Conservation (phyloP, 2,329 filamentous ascomycete species). For the Myriosclerotinia duriaeana region DNA sequence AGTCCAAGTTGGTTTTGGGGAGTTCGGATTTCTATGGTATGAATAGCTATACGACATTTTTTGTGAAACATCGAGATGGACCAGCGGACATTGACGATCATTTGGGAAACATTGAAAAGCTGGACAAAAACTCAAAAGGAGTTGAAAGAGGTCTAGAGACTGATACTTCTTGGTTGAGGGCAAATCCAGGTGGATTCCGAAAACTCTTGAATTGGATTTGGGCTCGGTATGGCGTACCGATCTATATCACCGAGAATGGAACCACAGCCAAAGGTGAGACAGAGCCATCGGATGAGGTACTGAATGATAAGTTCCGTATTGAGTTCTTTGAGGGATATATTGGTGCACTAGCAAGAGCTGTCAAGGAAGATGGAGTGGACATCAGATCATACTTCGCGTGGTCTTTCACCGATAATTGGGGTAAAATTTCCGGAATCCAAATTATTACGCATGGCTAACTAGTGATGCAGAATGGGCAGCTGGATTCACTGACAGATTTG, state of each 20-base stretch:
- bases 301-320: constrained; percentile 77
- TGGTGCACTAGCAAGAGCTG: constrained; percentile 70
- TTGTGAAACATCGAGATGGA: constrained; percentile 68
- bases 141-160: constrained; percentile 76
- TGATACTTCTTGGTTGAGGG: constrained; percentile 76
- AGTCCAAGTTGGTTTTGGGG: constrained; percentile 64
- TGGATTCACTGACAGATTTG: constrained; percentile 80
- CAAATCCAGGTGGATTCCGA: constrained; percentile 71
- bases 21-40: constrained; percentile 91
- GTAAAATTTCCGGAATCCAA: background rate
- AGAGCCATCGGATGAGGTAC: constrained; percentile 64
- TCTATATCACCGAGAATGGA: constrained; percentile 87
- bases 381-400: constrained; percentile 81
- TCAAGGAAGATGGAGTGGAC: constrained; percentile 69
- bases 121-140: constrained; percentile 68
- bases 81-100: constrained; percentile 64
- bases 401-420: constrained; percentile 68
- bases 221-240: constrained; percentile 72
- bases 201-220: constrained; percentile 75
- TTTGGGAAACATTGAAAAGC: constrained; percentile 70
- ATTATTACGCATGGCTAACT: background rate
- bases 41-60: constrained; percentile 90
- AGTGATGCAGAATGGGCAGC: constrained; percentile 53
- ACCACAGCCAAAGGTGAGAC: constrained; percentile 81
- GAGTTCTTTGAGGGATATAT: constrained; percentile 78